These are phyloP conservation scores for Geosiphon pyriformis DNA, from an alignment of 192 early-diverging fungal genomes.

Conservation along the genomic window DNA sequence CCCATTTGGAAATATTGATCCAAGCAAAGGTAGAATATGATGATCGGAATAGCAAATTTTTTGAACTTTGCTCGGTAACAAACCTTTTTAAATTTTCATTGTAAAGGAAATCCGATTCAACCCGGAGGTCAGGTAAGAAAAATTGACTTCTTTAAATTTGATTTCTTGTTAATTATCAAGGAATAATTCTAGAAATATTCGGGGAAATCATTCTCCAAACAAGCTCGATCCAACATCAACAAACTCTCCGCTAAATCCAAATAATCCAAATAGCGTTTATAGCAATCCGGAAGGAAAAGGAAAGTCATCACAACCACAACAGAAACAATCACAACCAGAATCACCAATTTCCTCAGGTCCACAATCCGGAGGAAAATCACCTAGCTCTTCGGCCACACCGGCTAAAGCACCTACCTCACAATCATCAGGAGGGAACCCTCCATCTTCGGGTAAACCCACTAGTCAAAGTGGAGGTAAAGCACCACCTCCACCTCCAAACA, in stretches of 20 bases:
- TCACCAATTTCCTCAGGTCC: background rate
- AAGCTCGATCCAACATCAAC: background rate
- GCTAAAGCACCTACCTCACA: background rate
- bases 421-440: no score
- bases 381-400: background rate
- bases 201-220: no score
- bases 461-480: background rate
- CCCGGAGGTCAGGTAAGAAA: no score
- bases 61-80: no score
- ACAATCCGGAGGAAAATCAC: background rate
- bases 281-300: background rate
- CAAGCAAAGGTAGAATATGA: no score
- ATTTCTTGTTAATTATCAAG: no score
- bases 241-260: background rate
- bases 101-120: no score
- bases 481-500: background rate
- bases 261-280: background rate
- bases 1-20: no score
- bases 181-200: no score
- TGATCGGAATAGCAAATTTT: no score
- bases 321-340: background rate
- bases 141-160: no score
- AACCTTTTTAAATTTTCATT: no score
- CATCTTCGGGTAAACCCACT: background rate
- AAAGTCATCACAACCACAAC: background rate